Evolutionary conservation across 768 basidiomycete species (phyloP).

Genomic region (Kwoniella mangroviensis): DNA sequence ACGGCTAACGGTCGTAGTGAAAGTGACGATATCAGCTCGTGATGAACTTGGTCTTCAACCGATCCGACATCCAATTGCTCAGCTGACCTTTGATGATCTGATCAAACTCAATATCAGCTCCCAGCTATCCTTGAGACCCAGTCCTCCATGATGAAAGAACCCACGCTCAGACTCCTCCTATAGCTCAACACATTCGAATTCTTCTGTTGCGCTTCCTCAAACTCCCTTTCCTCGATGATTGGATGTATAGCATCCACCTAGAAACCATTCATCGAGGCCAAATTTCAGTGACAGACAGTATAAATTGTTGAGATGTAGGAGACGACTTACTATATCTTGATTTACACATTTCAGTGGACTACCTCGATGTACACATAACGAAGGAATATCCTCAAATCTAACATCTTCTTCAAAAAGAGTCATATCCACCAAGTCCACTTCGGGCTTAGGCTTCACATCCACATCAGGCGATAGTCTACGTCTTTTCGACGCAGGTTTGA

Average conservation of each 20-base stretch:
- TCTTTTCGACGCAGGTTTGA: conserved; percentile 14
- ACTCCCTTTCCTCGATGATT: conserved; percentile 52
- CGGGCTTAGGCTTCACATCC: background rate
- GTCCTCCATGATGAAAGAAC: no score
- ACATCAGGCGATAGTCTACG: background rate
- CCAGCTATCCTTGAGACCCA: no score
- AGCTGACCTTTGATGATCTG: conserved; percentile 42
- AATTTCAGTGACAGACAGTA: no score
- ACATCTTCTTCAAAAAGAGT: conserved; percentile 40
- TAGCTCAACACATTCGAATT: conserved; percentile 57
- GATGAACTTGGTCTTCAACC: no score
- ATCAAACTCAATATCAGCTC: background rate
- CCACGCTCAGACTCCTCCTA: conserved; percentile 54
- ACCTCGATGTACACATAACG: conserved; percentile 41
- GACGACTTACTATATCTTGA: conserved; percentile 54
- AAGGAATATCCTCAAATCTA: conserved; percentile 47
- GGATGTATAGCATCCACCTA: conserved; percentile 57
- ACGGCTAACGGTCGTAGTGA: conserved; percentile 41
- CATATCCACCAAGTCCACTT: conserved; percentile 34
- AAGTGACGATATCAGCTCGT: background rate
- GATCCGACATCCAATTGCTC: background rate
- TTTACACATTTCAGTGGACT: conserved; percentile 55
- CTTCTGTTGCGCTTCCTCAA: conserved; percentile 51
- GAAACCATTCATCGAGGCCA: background rate
- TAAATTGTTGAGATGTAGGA: no score